Percentiles rank a stretch among this genome's conserved stretches.
These are phyloP conservation scores for Candida wancherniae DNA, from an alignment of 805 yeast species.

Conservation along the genomic window DNA sequence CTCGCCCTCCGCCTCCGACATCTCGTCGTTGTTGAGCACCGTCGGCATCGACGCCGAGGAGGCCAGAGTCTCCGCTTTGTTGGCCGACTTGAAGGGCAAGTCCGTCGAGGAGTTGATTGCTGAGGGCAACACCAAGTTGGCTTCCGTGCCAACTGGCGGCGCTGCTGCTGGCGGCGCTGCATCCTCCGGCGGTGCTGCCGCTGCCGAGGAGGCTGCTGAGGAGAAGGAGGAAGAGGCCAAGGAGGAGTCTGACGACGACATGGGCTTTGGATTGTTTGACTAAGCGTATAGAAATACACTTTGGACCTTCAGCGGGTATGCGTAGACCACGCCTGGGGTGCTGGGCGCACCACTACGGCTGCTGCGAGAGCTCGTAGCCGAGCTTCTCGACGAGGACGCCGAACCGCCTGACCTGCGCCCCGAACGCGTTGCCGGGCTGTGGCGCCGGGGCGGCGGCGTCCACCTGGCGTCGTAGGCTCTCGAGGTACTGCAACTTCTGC, in stretches of 20 bases:
- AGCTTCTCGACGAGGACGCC: slow-evolving; percentile 25
- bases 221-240: slow-evolving; percentile 61
- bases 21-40: slow-evolving; percentile 82
- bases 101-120: slow-evolving; percentile 82
- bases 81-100: slow-evolving; percentile 91
- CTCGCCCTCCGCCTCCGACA: slow-evolving; percentile 89
- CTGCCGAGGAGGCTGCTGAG: slow-evolving; percentile 67
- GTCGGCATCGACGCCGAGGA: slow-evolving; percentile 97
- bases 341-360: too few species aligned
- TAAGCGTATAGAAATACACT: slow-evolving; percentile 51
- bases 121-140: slow-evolving; percentile 93
- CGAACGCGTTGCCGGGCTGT: background rate
- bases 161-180: slow-evolving; percentile 81
- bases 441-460: slow-evolving; percentile 1
- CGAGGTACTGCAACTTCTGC: slow-evolving; percentile 28
- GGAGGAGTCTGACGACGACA: slow-evolving; percentile 65
- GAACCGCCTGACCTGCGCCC: slow-evolving; percentile 23
- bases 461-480: slow-evolving; percentile 11
- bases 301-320: background rate
- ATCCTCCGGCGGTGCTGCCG: slow-evolving; percentile 66
- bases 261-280: slow-evolving; percentile 98
- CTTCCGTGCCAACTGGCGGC: slow-evolving; percentile 97
- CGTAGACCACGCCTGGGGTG: too few species aligned
- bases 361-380: slow-evolving; percentile 5
- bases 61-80: slow-evolving; percentile 73